Evolutionary conservation across 805 yeast genomes (phyloP).

Genomic region (Wickerhamomyces hampshirensis): DNA sequence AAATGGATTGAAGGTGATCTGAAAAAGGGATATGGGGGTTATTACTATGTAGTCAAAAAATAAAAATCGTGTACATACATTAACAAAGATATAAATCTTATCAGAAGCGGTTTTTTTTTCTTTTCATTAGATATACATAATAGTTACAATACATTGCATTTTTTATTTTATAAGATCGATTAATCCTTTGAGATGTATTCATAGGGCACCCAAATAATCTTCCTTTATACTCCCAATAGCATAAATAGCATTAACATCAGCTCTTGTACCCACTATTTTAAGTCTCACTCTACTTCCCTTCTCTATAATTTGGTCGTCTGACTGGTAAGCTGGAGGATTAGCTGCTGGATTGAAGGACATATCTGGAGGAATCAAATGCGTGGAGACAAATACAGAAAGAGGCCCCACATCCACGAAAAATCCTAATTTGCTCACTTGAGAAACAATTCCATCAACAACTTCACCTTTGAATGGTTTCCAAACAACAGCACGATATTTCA

Average conservation of each 20-base stretch:
- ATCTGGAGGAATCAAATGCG: conserved; percentile 91
- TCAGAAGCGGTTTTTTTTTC: background rate
- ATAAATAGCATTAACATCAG: conserved; percentile 94
- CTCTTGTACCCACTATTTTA: conserved; percentile 94
- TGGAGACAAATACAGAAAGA: conserved; percentile 86
- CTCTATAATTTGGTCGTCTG: conserved; percentile 91
- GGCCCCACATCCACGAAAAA: conserved; percentile 99
- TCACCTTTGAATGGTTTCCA: conserved; percentile 99
- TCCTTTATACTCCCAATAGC: conserved; percentile 98
- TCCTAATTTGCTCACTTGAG: conserved; percentile 91
- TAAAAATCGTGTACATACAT: background rate
- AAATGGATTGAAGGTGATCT: conserved; percentile 30
- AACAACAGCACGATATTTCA: conserved; percentile 92
- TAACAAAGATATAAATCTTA: background rate
- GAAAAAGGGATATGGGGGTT: conserved; percentile 32
- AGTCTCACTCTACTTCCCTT: conserved; percentile 92
- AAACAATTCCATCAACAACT: conserved; percentile 95
- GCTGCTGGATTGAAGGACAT: conserved; percentile 92
- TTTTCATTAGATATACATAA: background rate
- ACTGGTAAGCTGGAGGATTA: conserved; percentile 96
- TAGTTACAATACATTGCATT: background rate
- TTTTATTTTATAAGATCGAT: background rate
- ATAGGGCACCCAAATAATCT: conserved; percentile 89
- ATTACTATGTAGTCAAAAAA: conserved; percentile 11
- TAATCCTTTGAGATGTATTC: background rate